A percentile compares a stretch with the other conserved stretches of the same genome.
These are phyloP conservation scores for Serpula lacrymans DNA, from an alignment of 768 basidiomycete genomes.

Conservation along the genomic window DNA sequence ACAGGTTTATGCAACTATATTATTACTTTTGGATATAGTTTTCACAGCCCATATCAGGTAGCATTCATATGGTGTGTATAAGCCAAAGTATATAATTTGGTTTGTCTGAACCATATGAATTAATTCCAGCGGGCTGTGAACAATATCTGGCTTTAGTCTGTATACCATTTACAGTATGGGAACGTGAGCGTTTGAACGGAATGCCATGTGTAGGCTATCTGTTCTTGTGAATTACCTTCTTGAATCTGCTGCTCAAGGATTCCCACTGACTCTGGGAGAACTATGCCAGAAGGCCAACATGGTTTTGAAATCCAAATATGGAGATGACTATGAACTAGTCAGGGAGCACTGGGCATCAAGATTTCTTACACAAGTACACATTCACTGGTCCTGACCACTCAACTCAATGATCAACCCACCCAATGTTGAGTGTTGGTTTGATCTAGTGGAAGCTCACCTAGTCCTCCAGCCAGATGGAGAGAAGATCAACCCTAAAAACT, in stretches of 20 bases:
- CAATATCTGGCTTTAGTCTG: no score
- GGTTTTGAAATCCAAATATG: neutral
- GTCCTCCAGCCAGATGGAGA: conserved; percentile 11
- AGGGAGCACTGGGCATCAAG: conserved; percentile 24
- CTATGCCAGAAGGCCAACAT: neutral
- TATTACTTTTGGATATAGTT: no score
- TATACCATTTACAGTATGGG: no score
- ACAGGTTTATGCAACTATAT: no score
- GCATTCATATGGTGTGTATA: no score
- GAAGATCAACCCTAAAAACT: no score
- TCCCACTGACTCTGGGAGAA: neutral
- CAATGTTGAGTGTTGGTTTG: conserved; percentile 30
- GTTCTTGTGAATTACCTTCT: neutral
- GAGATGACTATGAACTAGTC: conserved; percentile 11
- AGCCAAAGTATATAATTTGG: no score
- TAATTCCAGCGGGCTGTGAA: no score
- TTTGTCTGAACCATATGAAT: no score
- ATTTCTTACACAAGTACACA: conserved; percentile 28
- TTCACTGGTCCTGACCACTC: conserved; percentile 31
- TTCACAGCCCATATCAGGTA: no score
- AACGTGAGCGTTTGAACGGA: no score
- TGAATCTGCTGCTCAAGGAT: neutral
- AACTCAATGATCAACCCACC: conserved; percentile 27
- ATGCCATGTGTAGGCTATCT: no score
- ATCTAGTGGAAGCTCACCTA: conserved; percentile 26